Evolutionary conservation across 2,329 filamentous ascomycete species (phyloP).

Genomic region (Dothistroma septosporum): DNA sequence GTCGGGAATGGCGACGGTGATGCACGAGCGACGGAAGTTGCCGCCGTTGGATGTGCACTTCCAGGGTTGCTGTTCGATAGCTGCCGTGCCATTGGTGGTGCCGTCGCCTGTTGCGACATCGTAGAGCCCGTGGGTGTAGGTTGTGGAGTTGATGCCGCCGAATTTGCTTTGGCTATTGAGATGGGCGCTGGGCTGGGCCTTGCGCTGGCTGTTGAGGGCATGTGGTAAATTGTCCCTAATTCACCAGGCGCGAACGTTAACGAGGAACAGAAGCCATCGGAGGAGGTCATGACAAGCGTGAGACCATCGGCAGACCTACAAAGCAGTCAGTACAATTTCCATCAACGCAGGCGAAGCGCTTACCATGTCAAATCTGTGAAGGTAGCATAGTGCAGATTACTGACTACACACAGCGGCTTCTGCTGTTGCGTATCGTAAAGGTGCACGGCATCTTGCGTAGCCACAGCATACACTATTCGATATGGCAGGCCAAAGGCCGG

Average conservation of each 20-base stretch:
- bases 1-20: slow-evolving; percentile 53
- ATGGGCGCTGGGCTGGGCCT: slow-evolving; percentile 39
- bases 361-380: slow-evolving; percentile 97
- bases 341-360: slow-evolving; percentile 34
- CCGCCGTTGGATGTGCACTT: slow-evolving; percentile 6
- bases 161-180: slow-evolving; percentile 36
- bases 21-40: slow-evolving; percentile 36
- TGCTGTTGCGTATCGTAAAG: slow-evolving; percentile 97
- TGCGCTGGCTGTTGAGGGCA: slow-evolving; percentile 47
- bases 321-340: slow-evolving; percentile 35
- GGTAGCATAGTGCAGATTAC: slow-evolving; percentile 93
- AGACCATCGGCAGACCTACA: slow-evolving; percentile 67
- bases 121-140: slow-evolving; percentile 30
- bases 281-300: slow-evolving; percentile 90
- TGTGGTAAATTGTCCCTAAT: slow-evolving; percentile 74
- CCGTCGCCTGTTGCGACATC: slow-evolving; percentile 13
- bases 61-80: slow-evolving; percentile 12
- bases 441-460: slow-evolving; percentile 90
- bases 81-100: slow-evolving; percentile 52
- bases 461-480: slow-evolving; percentile 92
- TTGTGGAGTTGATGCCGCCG: slow-evolving; percentile 40
- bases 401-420: slow-evolving; percentile 88
- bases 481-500: slow-evolving; percentile 83
- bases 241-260: slow-evolving; percentile 80
- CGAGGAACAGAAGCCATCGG: slow-evolving; percentile 94